These are phyloP conservation scores for Orbilia javanica DNA, from an alignment of 2,329 filamentous ascomycete genomes.

Conservation along the genomic window DNA sequence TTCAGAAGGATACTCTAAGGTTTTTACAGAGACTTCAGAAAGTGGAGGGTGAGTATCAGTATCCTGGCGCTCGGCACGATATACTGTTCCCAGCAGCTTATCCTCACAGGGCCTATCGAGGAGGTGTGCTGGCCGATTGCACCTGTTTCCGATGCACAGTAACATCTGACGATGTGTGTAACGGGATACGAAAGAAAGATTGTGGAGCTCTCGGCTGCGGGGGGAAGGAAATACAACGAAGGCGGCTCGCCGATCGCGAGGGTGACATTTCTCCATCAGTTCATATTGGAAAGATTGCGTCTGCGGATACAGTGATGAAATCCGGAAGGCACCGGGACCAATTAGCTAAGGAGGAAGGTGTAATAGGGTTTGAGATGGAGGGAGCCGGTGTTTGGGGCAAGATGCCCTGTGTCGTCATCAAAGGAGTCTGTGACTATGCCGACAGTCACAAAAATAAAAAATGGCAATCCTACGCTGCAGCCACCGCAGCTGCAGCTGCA, in stretches of 20 bases:
- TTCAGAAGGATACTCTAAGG: background rate
- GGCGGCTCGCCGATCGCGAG: background rate
- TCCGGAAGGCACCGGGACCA: conserved; percentile 62
- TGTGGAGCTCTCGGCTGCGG: conserved; percentile 1
- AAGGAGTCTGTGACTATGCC: conserved; percentile 64
- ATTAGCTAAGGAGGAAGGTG: conserved; percentile 58
- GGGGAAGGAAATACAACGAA: background rate
- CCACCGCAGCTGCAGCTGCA: conserved; percentile 62
- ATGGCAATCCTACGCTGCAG: conserved; percentile 63
- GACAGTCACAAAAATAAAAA: conserved; percentile 63
- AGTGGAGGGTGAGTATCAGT: conserved; percentile 32
- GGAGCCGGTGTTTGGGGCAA: conserved; percentile 62
- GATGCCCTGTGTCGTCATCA: conserved; percentile 62
- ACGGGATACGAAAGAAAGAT: background rate
- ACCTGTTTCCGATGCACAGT: background rate
- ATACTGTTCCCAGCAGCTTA: conserved; percentile 57
- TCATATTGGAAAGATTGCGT: conserved; percentile 65
- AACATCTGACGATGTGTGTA: background rate
- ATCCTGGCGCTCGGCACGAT: conserved; percentile 53
- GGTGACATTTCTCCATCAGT: conserved; percentile 37
- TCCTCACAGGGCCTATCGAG: background rate
- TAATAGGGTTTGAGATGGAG: conserved; percentile 64
- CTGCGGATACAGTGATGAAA: conserved; percentile 64
- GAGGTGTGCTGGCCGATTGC: background rate
- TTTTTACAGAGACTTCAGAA: conserved; percentile 18